A percentile compares a stretch with the other conserved stretches of the same genome.
phyloP scores from a whole-genome alignment of 192 early-diverging fungal genomes.

The Fimicolochytrium jonesii region DNA sequence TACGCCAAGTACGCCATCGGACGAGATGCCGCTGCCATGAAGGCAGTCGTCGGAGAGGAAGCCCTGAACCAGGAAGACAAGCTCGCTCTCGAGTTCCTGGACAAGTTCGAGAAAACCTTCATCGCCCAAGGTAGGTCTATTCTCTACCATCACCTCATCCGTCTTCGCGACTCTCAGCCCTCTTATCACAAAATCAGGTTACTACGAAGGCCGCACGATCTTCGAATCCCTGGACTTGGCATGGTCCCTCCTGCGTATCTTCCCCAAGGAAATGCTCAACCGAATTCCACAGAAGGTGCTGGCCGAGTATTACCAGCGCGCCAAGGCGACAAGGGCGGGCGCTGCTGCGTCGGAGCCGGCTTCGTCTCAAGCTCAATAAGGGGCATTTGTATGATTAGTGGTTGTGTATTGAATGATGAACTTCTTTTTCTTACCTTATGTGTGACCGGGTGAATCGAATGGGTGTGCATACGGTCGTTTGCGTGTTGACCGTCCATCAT shows the following conservation, averaged over 20 bases:
- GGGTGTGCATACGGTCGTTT: too few relatives aligned
- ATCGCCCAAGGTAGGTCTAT: conserved; percentile 81
- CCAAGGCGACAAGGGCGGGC: conserved; percentile 29
- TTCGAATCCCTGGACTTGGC: conserved; percentile 95
- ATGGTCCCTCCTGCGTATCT: conserved; percentile 98
- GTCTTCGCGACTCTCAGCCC: background rate
- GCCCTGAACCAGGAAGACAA: conserved; percentile 98
- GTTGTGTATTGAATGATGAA: too few relatives aligned
- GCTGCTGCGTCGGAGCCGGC: conserved; percentile 29
- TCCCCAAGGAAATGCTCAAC: conserved; percentile 99
- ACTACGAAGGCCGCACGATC: conserved; percentile 93
- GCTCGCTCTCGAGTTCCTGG: conserved; percentile 93
- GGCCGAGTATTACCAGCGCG: conserved; percentile 90
- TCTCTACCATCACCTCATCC: background rate
- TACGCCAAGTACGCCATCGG: conserved; percentile 99
- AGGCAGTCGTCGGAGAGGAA: conserved; percentile 99
- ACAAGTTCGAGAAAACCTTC: conserved; percentile 98
- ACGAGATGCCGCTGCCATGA: conserved; percentile 97
- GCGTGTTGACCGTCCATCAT: too few relatives aligned
- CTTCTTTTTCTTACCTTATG: too few relatives aligned
- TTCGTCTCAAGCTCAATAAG: conserved; percentile 16
- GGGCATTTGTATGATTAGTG: too few relatives aligned
- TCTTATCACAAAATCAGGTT: conserved; percentile 50
- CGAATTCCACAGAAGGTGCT: conserved; percentile 95
- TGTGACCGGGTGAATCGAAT: too few relatives aligned